Evolutionary conservation across 75 land plant genomes (phyloP), one percentile per base, ranked within the genome.

Genomic region (Pinus taeda): DNA sequence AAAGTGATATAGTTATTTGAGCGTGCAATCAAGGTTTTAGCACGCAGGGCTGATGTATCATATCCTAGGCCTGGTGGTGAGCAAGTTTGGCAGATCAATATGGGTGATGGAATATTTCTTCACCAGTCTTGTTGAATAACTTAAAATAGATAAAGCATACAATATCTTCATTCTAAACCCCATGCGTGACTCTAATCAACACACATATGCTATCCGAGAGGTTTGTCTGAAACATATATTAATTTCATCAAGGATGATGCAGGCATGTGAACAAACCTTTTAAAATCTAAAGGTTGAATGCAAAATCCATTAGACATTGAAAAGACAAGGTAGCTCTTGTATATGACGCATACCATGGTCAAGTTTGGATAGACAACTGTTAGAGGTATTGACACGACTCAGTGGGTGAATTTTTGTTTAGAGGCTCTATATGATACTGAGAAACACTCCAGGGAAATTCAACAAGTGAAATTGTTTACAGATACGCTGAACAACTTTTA

Each of bases 101-200:
- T 94, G 80, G 95, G 90, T 77, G 65, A 94, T 96, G 91, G 85
- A 87, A 72, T 90, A 78, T 77, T 66, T 96, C 60, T 90, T 96
- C 75, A 67, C 87, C 3, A 96, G 93, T 83, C 86, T 96, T 55
- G 81, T 94, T 37, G 83, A 89, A 8, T 94, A 92, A 80, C 87
- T 96, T 72, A 85, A 90, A 70, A 86, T 96, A 33, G 93, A 83
- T 26, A 77, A 87, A 79, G 91, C 98, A 26, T 96, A 94, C 63
- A 96, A 94, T 74, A 85, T 96, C 56, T 92, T 94, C 60, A 77
- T 96, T 65, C 77, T 96, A 71, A 96, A 96, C 72, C 99, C 95
- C 8, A 94, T 88, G 59, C 83, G 76, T 56, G 85, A 80, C 57
- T 14, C 63, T 60, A 77, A 76, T 37, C 91, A 82, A 55, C 57